Evolutionary conservation across 2,329 filamentous ascomycete species (phyloP).

Genomic region (Xylaria sp.): DNA sequence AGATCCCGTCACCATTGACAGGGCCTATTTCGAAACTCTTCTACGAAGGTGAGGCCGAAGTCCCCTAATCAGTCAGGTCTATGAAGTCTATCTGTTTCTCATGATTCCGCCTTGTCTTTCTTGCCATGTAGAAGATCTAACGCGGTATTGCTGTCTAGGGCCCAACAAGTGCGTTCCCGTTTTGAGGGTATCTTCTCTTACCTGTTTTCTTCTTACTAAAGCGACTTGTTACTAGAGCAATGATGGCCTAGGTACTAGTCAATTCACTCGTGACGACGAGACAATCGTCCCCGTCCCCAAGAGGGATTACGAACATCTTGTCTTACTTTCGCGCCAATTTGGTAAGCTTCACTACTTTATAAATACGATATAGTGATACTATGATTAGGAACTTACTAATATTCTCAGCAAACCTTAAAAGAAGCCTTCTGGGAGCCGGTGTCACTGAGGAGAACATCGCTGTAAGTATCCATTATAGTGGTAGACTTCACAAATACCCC

Average conservation of each 20-base stretch:
- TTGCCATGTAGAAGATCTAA: conserved; percentile 35
- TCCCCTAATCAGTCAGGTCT: not conserved
- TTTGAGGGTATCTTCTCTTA: conserved; percentile 10
- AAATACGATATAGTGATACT: not conserved
- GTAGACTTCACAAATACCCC: not conserved
- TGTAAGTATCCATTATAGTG: conserved; percentile 50
- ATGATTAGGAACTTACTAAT: conserved; percentile 27
- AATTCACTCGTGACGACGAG: conserved; percentile 49
- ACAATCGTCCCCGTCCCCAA: conserved; percentile 63
- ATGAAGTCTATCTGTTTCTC: conserved; percentile 3
- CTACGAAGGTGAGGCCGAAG: conserved; percentile 65
- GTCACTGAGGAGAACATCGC: conserved; percentile 59
- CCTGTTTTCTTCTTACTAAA: conserved; percentile 31
- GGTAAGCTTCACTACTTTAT: conserved; percentile 53
- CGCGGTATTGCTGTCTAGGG: conserved; percentile 40
- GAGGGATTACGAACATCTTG: conserved; percentile 70
- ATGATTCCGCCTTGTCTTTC: conserved; percentile 5
- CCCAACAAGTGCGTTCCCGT: conserved; percentile 46
- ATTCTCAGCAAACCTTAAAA: conserved; percentile 56
- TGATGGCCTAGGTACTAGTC: conserved; percentile 33
- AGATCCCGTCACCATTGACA: conserved; percentile 66
- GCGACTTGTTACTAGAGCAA: conserved; percentile 37
- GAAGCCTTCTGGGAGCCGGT: conserved; percentile 63
- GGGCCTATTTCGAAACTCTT: conserved; percentile 70
- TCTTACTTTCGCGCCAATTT: conserved; percentile 64